Evolutionary conservation across 306 rosid species (phyloP), one percentile per base, ranked within the genome.

Genomic region (Phaseolus lunatus): DNA sequence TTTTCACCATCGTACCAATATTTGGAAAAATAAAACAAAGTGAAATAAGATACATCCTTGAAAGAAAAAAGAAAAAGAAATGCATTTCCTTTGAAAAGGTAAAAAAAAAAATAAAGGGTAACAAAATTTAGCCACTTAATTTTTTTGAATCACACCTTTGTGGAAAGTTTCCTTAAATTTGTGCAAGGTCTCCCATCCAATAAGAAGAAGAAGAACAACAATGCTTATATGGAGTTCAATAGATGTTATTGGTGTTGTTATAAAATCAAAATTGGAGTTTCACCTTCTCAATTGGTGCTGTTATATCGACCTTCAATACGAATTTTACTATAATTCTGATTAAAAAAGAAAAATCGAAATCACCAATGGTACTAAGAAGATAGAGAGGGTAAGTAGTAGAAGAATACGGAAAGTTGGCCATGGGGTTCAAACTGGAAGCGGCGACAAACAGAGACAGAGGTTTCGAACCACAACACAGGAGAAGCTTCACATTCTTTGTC

Each of bases 381-480:
- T 7, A 31, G 5, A 77, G 29, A 70, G 20, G 71, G 5, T 31
- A 3, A 49, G 15, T 16, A 49, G 15, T 16, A 18, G 67, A 59
- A 59, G 72, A 33, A 5, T 78, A 93, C 98, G 5, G 93, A 91
- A 62, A 91, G 90, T 20, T 81, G 91, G 78, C 87, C 93, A 2
- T 81, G 72, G 9, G 82, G 77, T 56, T 84, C 83, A 87, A 93
- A 93, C 53, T 83, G 84, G 86, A 70, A 91, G 71, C 88, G 90
- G 80, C 82, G 88, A 6, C 85, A 88, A 75, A 89, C 83, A 43
- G 91, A 83, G 23, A 65, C 90, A 47, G 95, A 87, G 54, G 88
- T 85, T 88, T 93, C 98, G 68, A 86, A 78, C 95, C 95, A 93
- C 74, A 57, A 78, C 20, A 79, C 76, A 7, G 92, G 93, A 35